Evolutionary conservation across 192 early-diverging fungal genomes (phyloP), one percentile per base, ranked within the genome.

Genomic region (Linnemannia zychae): DNA sequence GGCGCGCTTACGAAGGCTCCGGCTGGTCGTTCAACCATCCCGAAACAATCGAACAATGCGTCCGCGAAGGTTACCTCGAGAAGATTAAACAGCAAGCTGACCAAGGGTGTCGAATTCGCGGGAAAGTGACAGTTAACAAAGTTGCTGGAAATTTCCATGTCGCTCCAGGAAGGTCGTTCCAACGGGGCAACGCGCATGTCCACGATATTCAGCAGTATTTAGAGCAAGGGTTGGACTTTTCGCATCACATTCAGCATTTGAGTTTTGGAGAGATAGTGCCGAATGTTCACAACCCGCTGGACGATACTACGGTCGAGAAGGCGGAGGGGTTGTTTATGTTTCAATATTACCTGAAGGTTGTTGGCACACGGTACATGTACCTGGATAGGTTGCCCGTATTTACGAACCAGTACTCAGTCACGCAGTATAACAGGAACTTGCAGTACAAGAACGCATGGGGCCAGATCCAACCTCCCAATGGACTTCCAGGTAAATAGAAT

Each of bases 311-410:
- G 20, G 72, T 67, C 7, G 22, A 67, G 44, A 34, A 50, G 18
- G 67, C 75, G 11, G 67, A 77, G 31, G 75, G 75, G 5, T 15
- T 77, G 67, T 77, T 47, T 48, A 92, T 92, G 87, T 98, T 90
- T 89, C 96, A 98, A 80, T 98, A 98, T 89, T 98, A 95, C 82
- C 76, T 96, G 60, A 98, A 98, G 89, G 95, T 99, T 36, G 97
- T 99, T 3, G 92, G 94, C 47, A 98, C 97, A 11, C 91, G 96
- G 72, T 90, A 95, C 78, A 70, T 81, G 47, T 96, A 89, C 81
- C 74, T 93, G 38, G 91, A 94, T 73, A 92, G 92, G 40, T 87
- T 87, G 17, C 89, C 84, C 22, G 81, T 95, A 6, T 89, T 87
- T 76, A 96, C 97, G 9, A 99, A 99, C 88, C 97, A 99, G 88